phyloP scores from a whole-genome alignment of 2,329 filamentous ascomycete species.

The Corynespora cassiicola region DNA sequence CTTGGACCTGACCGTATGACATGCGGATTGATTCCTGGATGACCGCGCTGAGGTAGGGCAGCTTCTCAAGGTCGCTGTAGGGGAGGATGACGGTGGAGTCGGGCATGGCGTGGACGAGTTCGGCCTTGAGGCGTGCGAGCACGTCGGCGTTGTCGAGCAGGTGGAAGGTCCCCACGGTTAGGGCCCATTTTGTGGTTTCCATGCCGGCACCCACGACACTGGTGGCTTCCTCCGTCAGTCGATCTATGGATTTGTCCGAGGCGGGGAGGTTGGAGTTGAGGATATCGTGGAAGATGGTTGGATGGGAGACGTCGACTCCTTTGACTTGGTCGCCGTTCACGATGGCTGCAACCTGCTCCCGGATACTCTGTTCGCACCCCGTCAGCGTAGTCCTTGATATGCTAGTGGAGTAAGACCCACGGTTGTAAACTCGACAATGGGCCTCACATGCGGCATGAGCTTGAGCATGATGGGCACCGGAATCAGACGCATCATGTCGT shows the following conservation, averaged over 20 bases:
- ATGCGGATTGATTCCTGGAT: conserved; percentile 28
- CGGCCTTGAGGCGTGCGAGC: conserved; percentile 10
- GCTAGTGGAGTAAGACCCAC: no score
- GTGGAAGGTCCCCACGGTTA: conserved; percentile 20
- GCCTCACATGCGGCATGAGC: no score
- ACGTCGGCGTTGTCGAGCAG: conserved; percentile 16
- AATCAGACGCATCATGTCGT: no score
- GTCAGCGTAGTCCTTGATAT: no score
- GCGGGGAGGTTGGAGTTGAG: conserved; percentile 5
- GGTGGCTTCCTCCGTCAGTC: conserved; percentile 23
- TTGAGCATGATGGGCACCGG: no score
- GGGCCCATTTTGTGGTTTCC: conserved; percentile 20
- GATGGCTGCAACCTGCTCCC: no score
- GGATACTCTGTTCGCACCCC: no score
- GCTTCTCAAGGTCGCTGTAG: conserved; percentile 18
- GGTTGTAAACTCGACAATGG: no score
- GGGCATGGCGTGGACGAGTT: conserved; percentile 22
- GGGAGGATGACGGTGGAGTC: conserved; percentile 1
- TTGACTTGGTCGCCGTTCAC: no score
- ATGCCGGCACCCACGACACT: conserved; percentile 29
- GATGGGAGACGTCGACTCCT: no score
- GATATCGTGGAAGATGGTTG: conserved; percentile 13
- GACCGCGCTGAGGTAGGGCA: conserved; percentile 32
- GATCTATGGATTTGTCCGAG: neutral
- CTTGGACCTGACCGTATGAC: neutral